phyloP scores from a whole-genome alignment of 2,329 filamentous ascomycete genomes.

The Chaetoscypha palmicola region DNA sequence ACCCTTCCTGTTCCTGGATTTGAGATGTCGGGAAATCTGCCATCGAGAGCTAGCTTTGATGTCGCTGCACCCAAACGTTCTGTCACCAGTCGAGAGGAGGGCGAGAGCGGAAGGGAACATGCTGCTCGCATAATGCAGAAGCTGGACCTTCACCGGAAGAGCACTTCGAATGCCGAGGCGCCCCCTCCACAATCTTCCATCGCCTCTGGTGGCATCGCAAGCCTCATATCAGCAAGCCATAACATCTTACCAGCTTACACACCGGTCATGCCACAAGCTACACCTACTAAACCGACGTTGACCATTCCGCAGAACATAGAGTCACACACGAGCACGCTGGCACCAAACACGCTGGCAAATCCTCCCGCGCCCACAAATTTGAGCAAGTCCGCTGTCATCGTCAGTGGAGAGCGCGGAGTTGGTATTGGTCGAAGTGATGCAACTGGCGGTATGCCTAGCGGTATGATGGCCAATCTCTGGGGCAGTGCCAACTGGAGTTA shows the following conservation, averaged over 20 bases:
- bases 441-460: slow-evolving; percentile 69
- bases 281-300: slow-evolving; percentile 30
- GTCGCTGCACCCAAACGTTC: slow-evolving; percentile 43
- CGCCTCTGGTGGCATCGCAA: slow-evolving; percentile 65
- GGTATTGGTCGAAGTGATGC: slow-evolving; percentile 53
- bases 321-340: slow-evolving; percentile 55
- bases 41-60: slow-evolving; percentile 66
- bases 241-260: slow-evolving; percentile 63
- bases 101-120: slow-evolving; percentile 71
- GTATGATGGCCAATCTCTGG: slow-evolving; percentile 90
- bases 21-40: slow-evolving; percentile 37
- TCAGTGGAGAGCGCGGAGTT: slow-evolving; percentile 69
- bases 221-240: slow-evolving; percentile 79
- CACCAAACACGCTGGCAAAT: slow-evolving; percentile 74
- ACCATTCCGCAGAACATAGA: slow-evolving; percentile 36
- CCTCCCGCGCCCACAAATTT: slow-evolving; percentile 78
- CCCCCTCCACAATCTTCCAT: slow-evolving; percentile 35
- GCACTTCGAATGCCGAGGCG: slow-evolving; percentile 41
- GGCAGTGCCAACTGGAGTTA: slow-evolving; percentile 78
- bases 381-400: slow-evolving; percentile 76
- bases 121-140: slow-evolving; percentile 87
- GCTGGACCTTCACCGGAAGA: slow-evolving; percentile 80
- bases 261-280: slow-evolving; percentile 27
- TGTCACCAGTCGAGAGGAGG: slow-evolving; percentile 57
- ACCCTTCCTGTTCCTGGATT: slow-evolving; percentile 59